Conservation (phyloP, 2,329 filamentous ascomycete species). For the Cladosporium halotolerans region DNA sequence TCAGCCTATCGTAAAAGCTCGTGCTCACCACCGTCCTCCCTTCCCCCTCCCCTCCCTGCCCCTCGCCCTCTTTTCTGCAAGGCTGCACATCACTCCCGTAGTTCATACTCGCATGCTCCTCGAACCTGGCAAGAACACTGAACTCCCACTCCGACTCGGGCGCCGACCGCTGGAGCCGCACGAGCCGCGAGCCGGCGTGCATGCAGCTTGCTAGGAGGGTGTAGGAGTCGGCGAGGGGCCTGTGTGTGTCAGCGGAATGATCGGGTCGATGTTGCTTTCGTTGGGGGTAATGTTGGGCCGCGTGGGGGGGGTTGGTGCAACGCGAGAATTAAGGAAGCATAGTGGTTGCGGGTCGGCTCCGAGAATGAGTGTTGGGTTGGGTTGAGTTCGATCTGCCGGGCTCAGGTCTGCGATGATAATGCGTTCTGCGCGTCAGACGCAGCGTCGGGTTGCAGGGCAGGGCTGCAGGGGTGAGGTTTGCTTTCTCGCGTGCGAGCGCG, state of each 20-base stretch:
- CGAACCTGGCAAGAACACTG: slow-evolving; percentile 63
- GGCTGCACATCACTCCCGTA: slow-evolving; percentile 73
- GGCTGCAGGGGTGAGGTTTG: neutral
- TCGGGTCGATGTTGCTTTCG: no score
- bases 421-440: neutral
- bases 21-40: slow-evolving; percentile 54
- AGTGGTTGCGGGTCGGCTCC: no score
- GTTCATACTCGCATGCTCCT: slow-evolving; percentile 90
- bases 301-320: no score
- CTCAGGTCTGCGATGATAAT: no score
- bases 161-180: slow-evolving; percentile 29
- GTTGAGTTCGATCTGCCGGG: no score
- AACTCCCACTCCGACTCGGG: slow-evolving; percentile 52
- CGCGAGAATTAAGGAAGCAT: no score
- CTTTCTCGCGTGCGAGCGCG: no score
- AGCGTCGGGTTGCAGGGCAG: neutral
- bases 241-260: no score
- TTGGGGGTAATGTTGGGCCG: no score
- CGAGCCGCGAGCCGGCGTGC: slow-evolving; percentile 75
- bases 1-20: slow-evolving; percentile 67
- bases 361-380: no score
- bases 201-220: slow-evolving; percentile 82
- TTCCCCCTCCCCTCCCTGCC: neutral
- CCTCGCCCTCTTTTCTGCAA: slow-evolving; percentile 12
- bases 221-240: neutral